Conservation (phyloP, 345 rosid genomes). For the Bruguiera parviflora region DNA sequence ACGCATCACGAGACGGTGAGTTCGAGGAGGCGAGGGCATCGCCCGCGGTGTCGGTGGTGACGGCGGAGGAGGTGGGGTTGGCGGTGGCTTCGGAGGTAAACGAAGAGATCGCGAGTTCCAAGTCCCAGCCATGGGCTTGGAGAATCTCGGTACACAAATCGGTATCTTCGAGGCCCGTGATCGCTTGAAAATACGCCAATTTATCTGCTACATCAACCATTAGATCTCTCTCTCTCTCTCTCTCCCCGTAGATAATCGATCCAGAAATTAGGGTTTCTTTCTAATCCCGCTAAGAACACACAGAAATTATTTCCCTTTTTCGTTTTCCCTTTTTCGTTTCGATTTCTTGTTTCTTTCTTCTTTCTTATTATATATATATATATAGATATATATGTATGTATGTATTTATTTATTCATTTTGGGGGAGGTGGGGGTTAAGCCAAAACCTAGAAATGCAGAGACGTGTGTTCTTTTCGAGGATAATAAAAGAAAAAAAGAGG, state of each 20-base stretch:
- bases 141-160: slow-evolving; percentile 95
- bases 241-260: no score
- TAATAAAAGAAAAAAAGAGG: no score
- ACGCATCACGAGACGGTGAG: slow-evolving; percentile 23
- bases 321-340: not conserved
- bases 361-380: no score
- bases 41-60: slow-evolving; percentile 7
- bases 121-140: slow-evolving; percentile 95
- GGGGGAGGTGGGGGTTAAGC: no score
- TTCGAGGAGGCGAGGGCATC: slow-evolving; percentile 16
- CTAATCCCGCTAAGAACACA: no score
- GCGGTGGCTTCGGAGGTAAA: slow-evolving; percentile 45
- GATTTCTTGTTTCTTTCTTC: not conserved
- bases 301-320: not conserved
- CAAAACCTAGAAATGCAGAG: no score
- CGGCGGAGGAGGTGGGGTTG: slow-evolving; percentile 20
- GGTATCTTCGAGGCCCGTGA: slow-evolving; percentile 87
- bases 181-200: slow-evolving; percentile 83
- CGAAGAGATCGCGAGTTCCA: slow-evolving; percentile 93
- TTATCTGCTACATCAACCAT: slow-evolving; percentile 89
- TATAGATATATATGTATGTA: no score
- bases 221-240: slow-evolving; percentile 5
- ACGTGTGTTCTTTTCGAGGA: no score
- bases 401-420: not conserved
- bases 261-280: no score